phyloP scores from a whole-genome alignment of 495 filamentous ascomycete species.

The Penicillium pancosmium region DNA sequence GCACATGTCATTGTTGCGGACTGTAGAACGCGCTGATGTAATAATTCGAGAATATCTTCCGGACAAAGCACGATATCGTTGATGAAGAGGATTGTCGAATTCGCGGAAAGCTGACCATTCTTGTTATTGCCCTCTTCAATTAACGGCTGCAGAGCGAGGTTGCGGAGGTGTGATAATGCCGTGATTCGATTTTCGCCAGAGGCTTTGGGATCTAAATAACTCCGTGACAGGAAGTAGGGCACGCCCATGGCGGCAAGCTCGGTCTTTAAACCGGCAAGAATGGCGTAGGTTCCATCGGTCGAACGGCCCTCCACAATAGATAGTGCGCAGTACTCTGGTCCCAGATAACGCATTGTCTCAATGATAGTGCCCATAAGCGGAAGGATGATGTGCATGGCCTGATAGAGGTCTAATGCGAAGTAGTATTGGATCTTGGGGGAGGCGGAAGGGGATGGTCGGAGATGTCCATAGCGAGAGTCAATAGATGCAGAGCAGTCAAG shows the following conservation, averaged over 20 bases:
- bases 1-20: neutral
- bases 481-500: neutral
- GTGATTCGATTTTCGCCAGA: neutral
- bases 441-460: neutral
- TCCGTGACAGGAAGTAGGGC: neutral
- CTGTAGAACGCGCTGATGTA: neutral
- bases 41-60: neutral
- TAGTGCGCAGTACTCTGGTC: neutral
- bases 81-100: neutral
- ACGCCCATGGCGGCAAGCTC: neutral
- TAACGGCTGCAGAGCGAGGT: neutral
- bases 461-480: neutral
- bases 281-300: neutral
- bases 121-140: neutral
- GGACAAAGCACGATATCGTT: neutral
- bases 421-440: neutral
- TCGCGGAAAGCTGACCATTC: neutral
- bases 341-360: neutral
- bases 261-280: neutral
- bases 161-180: neutral
- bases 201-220: neutral
- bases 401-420: neutral
- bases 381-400: neutral
- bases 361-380: neutral
- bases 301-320: neutral